These are phyloP conservation scores for Lasiosphaeriaceae sp. DNA, from an alignment of 495 filamentous ascomycete species.

Conservation along the genomic window DNA sequence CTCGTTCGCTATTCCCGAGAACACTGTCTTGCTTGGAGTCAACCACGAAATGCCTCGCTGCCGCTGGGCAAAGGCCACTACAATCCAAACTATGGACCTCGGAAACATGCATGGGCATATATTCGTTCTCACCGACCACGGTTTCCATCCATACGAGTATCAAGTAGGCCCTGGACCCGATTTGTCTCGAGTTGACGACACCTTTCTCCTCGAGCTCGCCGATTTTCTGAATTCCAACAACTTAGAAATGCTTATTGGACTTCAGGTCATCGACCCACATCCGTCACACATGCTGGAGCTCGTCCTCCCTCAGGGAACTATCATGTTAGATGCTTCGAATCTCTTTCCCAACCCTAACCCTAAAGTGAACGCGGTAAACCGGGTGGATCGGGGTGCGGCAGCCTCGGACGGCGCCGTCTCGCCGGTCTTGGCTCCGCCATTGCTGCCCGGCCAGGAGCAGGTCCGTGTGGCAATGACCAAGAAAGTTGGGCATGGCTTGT, in stretches of 20 bases:
- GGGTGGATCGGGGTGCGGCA: too few species aligned
- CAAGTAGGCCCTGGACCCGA: neutral
- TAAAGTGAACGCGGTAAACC: too few species aligned
- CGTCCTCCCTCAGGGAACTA: neutral
- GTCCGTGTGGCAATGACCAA: too few species aligned
- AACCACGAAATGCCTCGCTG: neutral
- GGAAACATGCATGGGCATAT: neutral
- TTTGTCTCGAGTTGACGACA: neutral
- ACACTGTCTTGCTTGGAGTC: neutral
- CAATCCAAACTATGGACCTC: neutral
- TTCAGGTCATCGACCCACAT: neutral
- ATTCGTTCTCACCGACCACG: neutral
- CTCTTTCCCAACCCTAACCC: too few species aligned
- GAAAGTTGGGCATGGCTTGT: too few species aligned
- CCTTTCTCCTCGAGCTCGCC: neutral
- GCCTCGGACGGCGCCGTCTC: too few species aligned
- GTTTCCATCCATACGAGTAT: neutral
- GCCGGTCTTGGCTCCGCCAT: too few species aligned
- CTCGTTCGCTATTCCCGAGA: neutral
- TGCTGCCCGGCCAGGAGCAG: too few species aligned
- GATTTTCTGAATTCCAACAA: neutral
- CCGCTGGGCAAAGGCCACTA: neutral
- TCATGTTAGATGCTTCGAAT: neutral
- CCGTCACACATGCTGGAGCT: neutral
- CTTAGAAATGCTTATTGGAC: neutral